Base-by-base conservation (phyloP, 129 eudicot species). In the Artemisia annua region DNA sequence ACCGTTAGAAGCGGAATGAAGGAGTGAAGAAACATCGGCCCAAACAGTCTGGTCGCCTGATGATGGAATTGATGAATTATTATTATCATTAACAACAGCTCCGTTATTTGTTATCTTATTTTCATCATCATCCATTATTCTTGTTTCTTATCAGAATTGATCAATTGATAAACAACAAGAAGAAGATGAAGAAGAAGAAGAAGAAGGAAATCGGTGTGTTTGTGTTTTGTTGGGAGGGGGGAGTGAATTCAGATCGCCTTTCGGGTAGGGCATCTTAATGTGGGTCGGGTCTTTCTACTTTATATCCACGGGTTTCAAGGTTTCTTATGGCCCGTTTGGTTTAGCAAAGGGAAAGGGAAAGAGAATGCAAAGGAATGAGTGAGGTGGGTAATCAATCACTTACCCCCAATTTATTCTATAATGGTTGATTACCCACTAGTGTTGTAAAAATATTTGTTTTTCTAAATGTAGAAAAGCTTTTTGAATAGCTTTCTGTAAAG, bases 1-100 rank as follows among this genome's bases (percentile, higher is more conserved):
- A 89, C 98, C 98, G 54, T 72, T 65, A 82, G 91, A 87, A 55
- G 95, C 96, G 24, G 84, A 76, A 6, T 51, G 64, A 39, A 92
- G 86, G 12, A 92, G 92, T 62, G 85, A 66, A 1, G 96, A 87
- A 56, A 85, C 95, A 53, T 92, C 98, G 48, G 91, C 76, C 96
- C 96, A 89, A 28, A 80, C 95, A 48, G 90, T 66, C 63, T 86
- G 87, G 18, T 85, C 91, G 22, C 90, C 90, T 70, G 46, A 39
- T 70, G 91, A 86, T 20, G 96, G 84, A 19, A 86, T 79, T n/a
- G 87, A 73, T 60, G 95, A 75, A 66, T 39, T 44, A 39, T 69
- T 69, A 73, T 49, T 70, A n/a, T n/a, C n/a, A 73, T 49, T 70
- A 16, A 77, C 73, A 50, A 75, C 76, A 17, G 77, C 76, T 20